Evolutionary conservation across 2,329 filamentous ascomycete species (phyloP).

Genomic region (Microsporum audouinii): DNA sequence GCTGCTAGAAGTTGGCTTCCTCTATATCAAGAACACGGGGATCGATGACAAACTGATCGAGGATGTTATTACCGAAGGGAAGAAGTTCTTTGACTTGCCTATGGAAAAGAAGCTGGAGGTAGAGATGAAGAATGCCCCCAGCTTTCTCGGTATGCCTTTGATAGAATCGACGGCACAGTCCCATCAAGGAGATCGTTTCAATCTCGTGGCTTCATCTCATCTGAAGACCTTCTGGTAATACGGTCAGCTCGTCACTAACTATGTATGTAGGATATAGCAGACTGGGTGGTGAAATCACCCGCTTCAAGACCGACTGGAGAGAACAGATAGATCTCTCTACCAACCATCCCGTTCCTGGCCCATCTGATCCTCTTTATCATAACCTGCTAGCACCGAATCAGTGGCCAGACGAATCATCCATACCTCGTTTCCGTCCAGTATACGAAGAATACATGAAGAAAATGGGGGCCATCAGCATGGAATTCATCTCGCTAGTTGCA

Average conservation of each 20-base stretch:
- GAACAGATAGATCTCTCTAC: constrained; percentile 84
- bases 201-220: neutral
- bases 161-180: neutral
- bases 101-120: constrained; percentile 62
- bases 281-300: constrained; percentile 54
- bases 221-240: neutral
- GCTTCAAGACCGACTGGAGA: constrained; percentile 62
- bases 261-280: constrained; percentile 25
- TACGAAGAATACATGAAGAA: constrained; percentile 64
- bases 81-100: constrained; percentile 65
- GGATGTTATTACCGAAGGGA: constrained; percentile 56
- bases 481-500: constrained; percentile 69
- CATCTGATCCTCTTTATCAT: constrained; percentile 56
- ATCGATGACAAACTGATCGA: constrained; percentile 55
- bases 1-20: constrained; percentile 74
- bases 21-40: constrained; percentile 73
- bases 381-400: constrained; percentile 67
- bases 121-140: constrained; percentile 62
- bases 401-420: constrained; percentile 55
- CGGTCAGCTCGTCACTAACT: neutral
- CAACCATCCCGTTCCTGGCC: constrained; percentile 54
- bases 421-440: constrained; percentile 56
- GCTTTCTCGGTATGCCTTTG: constrained; percentile 58
- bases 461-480: constrained; percentile 61
- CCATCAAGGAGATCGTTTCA: neutral